Conservation (phyloP, 75 land plant genomes). For the Adiantum capillusveneris region DNA sequence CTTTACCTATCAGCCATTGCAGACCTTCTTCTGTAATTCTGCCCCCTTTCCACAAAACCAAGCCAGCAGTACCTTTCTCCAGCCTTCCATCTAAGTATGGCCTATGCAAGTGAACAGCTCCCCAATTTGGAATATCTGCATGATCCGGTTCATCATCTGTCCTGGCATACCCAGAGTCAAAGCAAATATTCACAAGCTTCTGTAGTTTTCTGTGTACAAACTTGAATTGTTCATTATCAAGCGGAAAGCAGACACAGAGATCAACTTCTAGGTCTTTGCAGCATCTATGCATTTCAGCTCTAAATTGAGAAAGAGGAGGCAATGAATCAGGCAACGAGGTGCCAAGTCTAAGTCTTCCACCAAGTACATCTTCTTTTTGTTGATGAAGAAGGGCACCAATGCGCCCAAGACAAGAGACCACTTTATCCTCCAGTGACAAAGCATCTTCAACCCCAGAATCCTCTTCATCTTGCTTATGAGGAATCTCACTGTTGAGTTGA, state of each 20-base stretch:
- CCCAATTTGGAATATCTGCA: conserved; percentile 75
- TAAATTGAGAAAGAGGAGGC: conserved; percentile 75
- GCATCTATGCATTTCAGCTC: conserved; percentile 77
- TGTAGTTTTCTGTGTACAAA: conserved; percentile 66
- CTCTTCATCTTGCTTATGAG: too few relatives aligned
- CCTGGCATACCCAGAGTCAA: conserved; percentile 88
- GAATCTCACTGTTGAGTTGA: background rate
- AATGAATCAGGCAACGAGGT: conserved; percentile 9
- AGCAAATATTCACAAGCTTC: conserved; percentile 74
- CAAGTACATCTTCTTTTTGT: conserved; percentile 75
- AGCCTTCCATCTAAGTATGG: conserved; percentile 22
- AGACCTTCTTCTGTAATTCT: conserved; percentile 89
- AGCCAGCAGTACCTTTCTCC: conserved; percentile 29
- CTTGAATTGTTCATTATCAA: conserved; percentile 27
- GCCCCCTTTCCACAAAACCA: conserved; percentile 91
- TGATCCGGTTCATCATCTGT: conserved; percentile 50
- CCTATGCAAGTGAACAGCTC: conserved; percentile 46
- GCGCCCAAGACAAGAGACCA: conserved; percentile 75
- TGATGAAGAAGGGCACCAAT: conserved; percentile 66
- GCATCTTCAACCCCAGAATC: conserved; percentile 36
- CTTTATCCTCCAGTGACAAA: conserved; percentile 78
- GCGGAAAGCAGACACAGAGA: conserved; percentile 49
- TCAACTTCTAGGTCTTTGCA: conserved; percentile 70
- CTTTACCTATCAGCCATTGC: conserved; percentile 67
- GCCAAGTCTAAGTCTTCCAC: conserved; percentile 43